These are phyloP conservation scores for Conticribra guillardii DNA, from an alignment of 108 stramenopile genomes.

Conservation along the genomic window DNA sequence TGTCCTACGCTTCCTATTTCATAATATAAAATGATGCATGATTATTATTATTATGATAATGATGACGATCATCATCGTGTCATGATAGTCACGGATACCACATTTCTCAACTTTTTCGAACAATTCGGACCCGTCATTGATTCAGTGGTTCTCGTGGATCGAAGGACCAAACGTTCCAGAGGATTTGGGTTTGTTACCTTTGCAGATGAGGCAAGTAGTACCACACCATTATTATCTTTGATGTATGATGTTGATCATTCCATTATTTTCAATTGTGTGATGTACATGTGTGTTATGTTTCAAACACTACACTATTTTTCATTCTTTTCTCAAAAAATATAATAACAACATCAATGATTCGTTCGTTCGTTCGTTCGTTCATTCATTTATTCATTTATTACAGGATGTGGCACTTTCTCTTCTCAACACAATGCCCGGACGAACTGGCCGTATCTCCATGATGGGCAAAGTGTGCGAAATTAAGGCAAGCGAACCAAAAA, in stretches of 20 bases:
- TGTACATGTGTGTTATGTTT: too few species aligned
- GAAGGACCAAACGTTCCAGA: constrained; percentile 73
- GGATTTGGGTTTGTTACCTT: constrained; percentile 96
- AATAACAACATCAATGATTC: neutral
- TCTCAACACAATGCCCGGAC: constrained; percentile 39
- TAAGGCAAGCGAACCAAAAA: constrained; percentile 70
- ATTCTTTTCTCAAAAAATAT: too few species aligned
- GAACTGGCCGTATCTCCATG: constrained; percentile 60
- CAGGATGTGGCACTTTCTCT: constrained; percentile 44
- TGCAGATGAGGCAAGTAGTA: constrained; percentile 52
- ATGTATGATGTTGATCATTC: too few species aligned
- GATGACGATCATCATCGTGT: too few species aligned
- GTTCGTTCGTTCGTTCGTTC: neutral
- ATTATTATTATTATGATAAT: too few species aligned
- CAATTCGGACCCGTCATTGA: constrained; percentile 78
- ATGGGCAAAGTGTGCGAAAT: constrained; percentile 73
- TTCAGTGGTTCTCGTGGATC: constrained; percentile 80
- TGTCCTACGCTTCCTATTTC: too few species aligned
- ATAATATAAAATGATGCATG: neutral
- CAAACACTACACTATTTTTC: too few species aligned
- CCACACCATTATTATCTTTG: neutral
- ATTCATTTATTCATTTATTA: neutral
- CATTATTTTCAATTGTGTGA: too few species aligned
- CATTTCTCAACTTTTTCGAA: constrained; percentile 70
- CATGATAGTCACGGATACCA: constrained; percentile 68